These are phyloP conservation scores for Coemansia nantahalensis DNA, from an alignment of 192 early-diverging fungal genomes.

Conservation along the genomic window DNA sequence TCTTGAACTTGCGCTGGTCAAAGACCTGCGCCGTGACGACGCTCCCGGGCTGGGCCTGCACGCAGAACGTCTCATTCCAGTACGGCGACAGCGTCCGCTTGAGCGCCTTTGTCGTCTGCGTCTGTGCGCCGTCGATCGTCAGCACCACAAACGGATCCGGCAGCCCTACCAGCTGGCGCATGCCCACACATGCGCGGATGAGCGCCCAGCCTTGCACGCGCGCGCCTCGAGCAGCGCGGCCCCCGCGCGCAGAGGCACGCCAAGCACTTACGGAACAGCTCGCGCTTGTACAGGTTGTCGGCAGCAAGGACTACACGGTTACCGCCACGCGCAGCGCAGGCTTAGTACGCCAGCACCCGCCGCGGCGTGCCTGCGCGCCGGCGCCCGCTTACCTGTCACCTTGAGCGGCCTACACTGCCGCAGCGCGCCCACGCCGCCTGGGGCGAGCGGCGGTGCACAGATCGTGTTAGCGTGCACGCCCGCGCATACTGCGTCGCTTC, in stretches of 20 bases:
- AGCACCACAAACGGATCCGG: conserved; percentile 97
- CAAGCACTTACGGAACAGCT: conserved; percentile 70
- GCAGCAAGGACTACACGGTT: conserved; percentile 77
- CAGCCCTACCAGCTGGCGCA: conserved; percentile 44
- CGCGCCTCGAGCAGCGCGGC: too few species aligned
- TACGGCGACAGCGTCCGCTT: conserved; percentile 92
- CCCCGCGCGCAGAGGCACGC: background rate
- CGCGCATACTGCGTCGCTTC: too few species aligned
- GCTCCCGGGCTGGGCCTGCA: conserved; percentile 55
- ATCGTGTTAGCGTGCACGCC: background rate
- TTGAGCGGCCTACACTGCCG: conserved; percentile 31
- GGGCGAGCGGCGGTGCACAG: background rate
- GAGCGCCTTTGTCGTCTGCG: conserved; percentile 81
- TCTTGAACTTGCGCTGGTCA: conserved; percentile 97
- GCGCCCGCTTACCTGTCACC: conserved; percentile 28
- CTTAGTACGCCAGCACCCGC: background rate
- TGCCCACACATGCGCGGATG: background rate
- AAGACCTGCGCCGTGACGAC: conserved; percentile 94
- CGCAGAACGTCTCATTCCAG: conserved; percentile 82
- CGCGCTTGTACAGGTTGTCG: conserved; percentile 86
- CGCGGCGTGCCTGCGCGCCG: background rate
- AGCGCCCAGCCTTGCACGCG: too few species aligned
- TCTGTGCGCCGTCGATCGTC: conserved; percentile 94
- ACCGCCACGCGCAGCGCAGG: background rate
- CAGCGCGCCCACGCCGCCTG: too few species aligned